A percentile compares a stretch with the other conserved stretches of the same genome.
phyloP scores from a whole-genome alignment of 2,329 filamentous ascomycete species.

The Calonectria pauciramosa region DNA sequence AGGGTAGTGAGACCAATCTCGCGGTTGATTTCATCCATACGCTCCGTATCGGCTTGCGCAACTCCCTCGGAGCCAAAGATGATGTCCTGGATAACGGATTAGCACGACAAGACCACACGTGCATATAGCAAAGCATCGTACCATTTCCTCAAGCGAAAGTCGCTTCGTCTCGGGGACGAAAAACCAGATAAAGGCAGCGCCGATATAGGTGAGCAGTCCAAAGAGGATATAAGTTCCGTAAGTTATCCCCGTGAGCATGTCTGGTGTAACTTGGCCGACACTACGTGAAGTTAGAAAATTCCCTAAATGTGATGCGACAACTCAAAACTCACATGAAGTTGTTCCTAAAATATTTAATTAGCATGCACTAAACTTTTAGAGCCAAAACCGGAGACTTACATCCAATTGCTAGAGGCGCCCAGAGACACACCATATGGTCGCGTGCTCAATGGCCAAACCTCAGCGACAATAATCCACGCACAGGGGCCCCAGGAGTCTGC shows the following conservation, averaged over 20 bases:
- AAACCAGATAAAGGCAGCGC: conserved; percentile 73
- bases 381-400: conserved; percentile 43
- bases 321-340: conserved; percentile 61
- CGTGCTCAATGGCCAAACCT: conserved; percentile 80
- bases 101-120: rapidly evolving
- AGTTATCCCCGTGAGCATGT: conserved; percentile 73
- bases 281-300: conserved; percentile 22
- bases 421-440: conserved; percentile 79
- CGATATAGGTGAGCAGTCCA: conserved; percentile 73
- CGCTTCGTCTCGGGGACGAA: conserved; percentile 76
- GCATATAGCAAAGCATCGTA: conserved; percentile 39
- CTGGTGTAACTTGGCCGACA: conserved; percentile 78
- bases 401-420: conserved; percentile 76
- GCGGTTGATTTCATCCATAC: conserved; percentile 80
- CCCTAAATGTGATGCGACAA: not conserved
- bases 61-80: conserved; percentile 77
- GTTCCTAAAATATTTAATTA: conserved; percentile 51
- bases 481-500: conserved; percentile 78
- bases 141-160: conserved; percentile 75
- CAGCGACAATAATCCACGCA: conserved; percentile 81
- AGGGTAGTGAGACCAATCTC: conserved; percentile 71
- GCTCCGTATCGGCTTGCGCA: conserved; percentile 75
- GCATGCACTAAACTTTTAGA: not conserved
- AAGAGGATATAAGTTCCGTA: conserved; percentile 83
- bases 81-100: conserved; percentile 61